A percentile compares a stretch with the other conserved stretches of the same genome.
Conservation (phyloP, 2,329 filamentous ascomycete species). For the Aspergillus fischeri region DNA sequence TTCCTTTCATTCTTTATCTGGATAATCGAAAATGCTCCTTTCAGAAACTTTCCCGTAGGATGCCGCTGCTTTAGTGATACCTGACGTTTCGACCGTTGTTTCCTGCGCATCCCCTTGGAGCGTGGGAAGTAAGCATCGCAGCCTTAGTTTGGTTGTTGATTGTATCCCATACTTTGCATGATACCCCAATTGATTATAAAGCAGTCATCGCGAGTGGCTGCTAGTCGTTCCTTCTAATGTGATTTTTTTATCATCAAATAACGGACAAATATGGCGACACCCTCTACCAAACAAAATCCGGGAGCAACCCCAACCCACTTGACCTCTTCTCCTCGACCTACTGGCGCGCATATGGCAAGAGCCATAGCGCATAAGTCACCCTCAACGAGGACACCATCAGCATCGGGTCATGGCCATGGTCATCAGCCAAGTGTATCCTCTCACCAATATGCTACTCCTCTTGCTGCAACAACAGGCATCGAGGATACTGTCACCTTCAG, state of each 20-base stretch:
- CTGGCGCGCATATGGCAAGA: conserved; percentile 36
- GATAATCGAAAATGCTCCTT: not conserved
- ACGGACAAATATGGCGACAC: conserved; percentile 38
- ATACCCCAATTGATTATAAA: not conserved
- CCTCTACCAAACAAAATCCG: conserved; percentile 40
- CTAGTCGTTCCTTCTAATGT: not conserved
- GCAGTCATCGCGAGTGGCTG: not conserved
- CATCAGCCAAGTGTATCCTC: conserved; percentile 34
- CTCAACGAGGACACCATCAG: conserved; percentile 42
- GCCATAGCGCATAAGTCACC: conserved; percentile 44
- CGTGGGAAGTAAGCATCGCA: conserved; percentile 1
- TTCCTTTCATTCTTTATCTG: not conserved
- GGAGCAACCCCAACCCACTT: conserved; percentile 42
- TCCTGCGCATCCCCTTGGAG: not conserved
- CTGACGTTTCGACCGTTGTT: not conserved
- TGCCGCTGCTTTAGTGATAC: not conserved
- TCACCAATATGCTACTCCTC: conserved; percentile 42
- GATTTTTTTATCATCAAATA: not conserved
- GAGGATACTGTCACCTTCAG: conserved; percentile 43
- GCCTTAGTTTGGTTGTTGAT: conserved; percentile 1
- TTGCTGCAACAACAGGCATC: conserved; percentile 32
- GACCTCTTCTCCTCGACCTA: conserved; percentile 42
- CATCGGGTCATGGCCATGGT: conserved; percentile 32
- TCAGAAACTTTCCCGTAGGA: not conserved
- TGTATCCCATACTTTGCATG: not conserved